Evolutionary conservation across 2,329 filamentous ascomycete genomes (phyloP), one percentile per base, ranked within the genome.

Genomic region (Chrysoporthe deuterocubensis): DNA sequence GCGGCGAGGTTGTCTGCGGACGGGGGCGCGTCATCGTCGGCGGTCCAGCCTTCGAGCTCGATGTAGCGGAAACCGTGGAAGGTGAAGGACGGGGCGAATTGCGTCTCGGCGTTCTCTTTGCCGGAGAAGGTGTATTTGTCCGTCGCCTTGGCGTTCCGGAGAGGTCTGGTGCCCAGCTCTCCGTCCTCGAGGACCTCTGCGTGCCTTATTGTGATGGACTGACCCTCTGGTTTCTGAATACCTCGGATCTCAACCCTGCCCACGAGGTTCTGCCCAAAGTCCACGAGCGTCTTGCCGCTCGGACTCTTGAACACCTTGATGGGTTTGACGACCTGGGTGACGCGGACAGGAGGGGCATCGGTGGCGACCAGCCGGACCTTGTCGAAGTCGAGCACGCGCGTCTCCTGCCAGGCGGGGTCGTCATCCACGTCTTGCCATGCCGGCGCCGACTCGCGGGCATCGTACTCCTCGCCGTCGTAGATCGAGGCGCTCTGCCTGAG

Each of bases 231-330:
- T 0, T 78, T 81, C 50, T 71, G 71, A 1, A 82, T 73, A 0
- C 75, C 72, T 1, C 71, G 77, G 13, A 87, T 71, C 0, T 76
- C 75, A 1, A 87, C 66, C 71, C 79, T 80, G 1, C 86, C 87
- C 0, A 87, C 85, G 0, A 88, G 75, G 70, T 89, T 88, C 71
- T 89, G 85, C 1, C 85, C 85, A 73, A 88, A 88, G 70, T 89
- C 85, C 5, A 88, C 68, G 1, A 87, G 75, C 0, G 76, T 81
- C 71, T 84, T 84, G 4, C 83, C 83, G 3, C 74, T 74, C 18
- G 70, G 65, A 44, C 62, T 68, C 18, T 40, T 57, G 43, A 67
- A 62, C 7, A 71, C 59, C 7, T 57, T 40, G 54, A 64, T 62
- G 14, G 62, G 56, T 9, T 52, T 9, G n/a, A 77, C 64, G 3